phyloP scores from a whole-genome alignment of 345 rosid species.

The Cardiospermum halicacabum region DNA sequence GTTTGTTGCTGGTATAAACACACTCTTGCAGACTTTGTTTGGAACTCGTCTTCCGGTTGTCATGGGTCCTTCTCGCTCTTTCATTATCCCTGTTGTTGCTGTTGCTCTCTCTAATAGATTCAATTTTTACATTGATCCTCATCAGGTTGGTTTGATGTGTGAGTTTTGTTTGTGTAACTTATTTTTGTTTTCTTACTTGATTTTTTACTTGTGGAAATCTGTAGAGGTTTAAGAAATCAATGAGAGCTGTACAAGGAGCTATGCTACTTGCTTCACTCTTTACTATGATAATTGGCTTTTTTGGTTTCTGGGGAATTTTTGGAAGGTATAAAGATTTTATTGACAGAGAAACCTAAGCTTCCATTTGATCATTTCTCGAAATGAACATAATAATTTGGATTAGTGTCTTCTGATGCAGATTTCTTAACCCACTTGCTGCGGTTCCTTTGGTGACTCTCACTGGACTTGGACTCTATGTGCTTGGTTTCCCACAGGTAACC shows the following conservation, averaged over 20 bases:
- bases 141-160: conserved; percentile 31
- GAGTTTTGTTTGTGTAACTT: not conserved
- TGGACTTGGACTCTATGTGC: conserved; percentile 66
- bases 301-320: conserved; percentile 79
- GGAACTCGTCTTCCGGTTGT: conserved; percentile 85
- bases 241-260: conserved; percentile 81
- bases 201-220: conserved; percentile 9
- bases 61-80: conserved; percentile 74
- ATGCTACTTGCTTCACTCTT: conserved; percentile 57
- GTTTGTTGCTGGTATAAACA: conserved; percentile 77
- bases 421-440: conserved; percentile 73
- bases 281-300: conserved; percentile 64
- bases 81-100: conserved; percentile 61
- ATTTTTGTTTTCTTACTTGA: not conserved
- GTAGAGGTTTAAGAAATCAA: conserved; percentile 59
- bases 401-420: conserved; percentile 35
- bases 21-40: conserved; percentile 61
- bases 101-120: conserved; percentile 47
- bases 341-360: not conserved
- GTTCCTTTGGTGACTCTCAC: conserved; percentile 82
- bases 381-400: not conserved
- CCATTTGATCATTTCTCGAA: not conserved
- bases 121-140: conserved; percentile 37
- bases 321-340: conserved; percentile 39
- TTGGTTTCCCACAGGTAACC: conserved; percentile 74